A percentile compares a stretch with the other conserved stretches of the same genome.
Conservation (phyloP, 2,329 filamentous ascomycete genomes). For the Ophiostoma sp. region DNA sequence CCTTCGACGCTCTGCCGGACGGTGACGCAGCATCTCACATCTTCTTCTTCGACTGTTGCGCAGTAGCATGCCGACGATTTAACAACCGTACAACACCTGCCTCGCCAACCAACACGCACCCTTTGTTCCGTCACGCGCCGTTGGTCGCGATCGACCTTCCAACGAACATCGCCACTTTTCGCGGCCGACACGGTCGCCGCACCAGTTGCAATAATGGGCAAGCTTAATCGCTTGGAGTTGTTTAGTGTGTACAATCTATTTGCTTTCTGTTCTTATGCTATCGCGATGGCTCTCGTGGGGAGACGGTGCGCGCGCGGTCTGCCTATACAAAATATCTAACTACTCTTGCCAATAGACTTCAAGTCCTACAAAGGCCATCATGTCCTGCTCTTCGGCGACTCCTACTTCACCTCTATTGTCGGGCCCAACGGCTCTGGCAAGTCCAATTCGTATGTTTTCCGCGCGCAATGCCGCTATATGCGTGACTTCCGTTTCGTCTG, state of each 20-base stretch:
- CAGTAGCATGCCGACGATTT: conserved; percentile 6
- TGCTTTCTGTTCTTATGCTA: background rate
- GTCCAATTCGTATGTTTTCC: conserved; percentile 78
- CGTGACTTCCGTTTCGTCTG: background rate
- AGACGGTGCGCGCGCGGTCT: background rate
- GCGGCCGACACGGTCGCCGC: conserved; percentile 25
- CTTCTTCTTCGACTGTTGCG: background rate
- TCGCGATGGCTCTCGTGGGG: background rate
- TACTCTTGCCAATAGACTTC: conserved; percentile 66
- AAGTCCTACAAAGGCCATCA: conserved; percentile 99
- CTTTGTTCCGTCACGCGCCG: conserved; percentile 7
- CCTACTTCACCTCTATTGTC: conserved; percentile 98
- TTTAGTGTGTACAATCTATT: conserved; percentile 65
- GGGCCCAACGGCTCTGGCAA: conserved; percentile 99
- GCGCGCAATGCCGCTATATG: background rate
- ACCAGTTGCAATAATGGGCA: conserved; percentile 67
- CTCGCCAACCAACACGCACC: background rate
- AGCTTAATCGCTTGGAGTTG: conserved; percentile 90
- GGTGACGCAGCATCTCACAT: background rate
- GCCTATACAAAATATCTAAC: background rate
- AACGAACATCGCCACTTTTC: conserved; percentile 7
- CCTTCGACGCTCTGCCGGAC: conserved; percentile 12
- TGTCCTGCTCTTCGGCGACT: conserved; percentile 90
- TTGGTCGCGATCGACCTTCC: background rate
- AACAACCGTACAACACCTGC: conserved; percentile 6